Evolutionary conservation across 768 basidiomycete genomes (phyloP), one percentile per base, ranked within the genome.

Genomic region (Cyathus striatus): DNA sequence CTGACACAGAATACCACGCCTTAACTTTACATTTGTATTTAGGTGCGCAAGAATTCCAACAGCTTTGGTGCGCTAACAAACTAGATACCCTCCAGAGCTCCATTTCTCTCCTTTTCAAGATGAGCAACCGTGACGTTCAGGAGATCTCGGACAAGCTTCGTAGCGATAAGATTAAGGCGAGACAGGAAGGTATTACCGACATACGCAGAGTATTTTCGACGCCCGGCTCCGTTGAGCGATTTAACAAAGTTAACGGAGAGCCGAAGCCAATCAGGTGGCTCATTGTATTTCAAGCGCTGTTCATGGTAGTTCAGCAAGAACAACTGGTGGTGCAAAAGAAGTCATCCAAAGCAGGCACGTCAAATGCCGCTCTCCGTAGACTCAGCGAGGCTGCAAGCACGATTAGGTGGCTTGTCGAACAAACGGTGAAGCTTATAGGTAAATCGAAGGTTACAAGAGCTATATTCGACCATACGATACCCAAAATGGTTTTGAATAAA

Each of bases 341-440:
- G 17, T 53, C 67, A 22, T 65, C 69, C 45, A 70, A 63, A 22
- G 48, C 64, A 5, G 61, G 65, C n/a, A 54, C 64, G 2, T 57
- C 64, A 6, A 58, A 73, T 17, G 71, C 76, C 26, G 75, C 79
- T 4, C 58, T 70, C 40, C 72, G 78, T 35, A 75, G 87, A 43
- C 73, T 96, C 9, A 68, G 70, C 4, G 83, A 88, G 10, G 76
- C 79, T 1, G 81, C 87, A 6, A 71, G 74, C 4, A 66, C 75
- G 1, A 68, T 96, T 17, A 79, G 92, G 23, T 84, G 79, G 80
- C 65, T 93, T 42, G 78, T 79, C 24, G 85, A 89, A 54, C 69
- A 74, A 41, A 76, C 76, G 6, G 72, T 80, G 4, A 66, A 71
- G 21, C 60, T 69, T 42, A 63, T 91, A 47, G 79, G 72, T 57